A percentile compares a stretch with the other conserved stretches of the same genome.
phyloP scores from a whole-genome alignment of 257 asterid genomes.

The Solanum pennellii region DNA sequence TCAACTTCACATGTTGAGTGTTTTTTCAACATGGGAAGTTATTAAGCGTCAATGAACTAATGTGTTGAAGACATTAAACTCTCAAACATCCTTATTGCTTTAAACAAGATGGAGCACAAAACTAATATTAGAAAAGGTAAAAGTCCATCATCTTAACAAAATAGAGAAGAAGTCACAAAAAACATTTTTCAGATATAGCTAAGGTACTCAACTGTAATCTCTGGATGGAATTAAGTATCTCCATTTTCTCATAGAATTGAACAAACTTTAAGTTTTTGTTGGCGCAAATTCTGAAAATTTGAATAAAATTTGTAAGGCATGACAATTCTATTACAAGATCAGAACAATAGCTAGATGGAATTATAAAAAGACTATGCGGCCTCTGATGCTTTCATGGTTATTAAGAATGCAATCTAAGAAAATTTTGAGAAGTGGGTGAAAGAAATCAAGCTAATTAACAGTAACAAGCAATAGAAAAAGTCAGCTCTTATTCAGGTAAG shows the following conservation, averaged over 20 bases:
- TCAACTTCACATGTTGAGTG: too few relatives aligned
- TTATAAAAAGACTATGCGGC: too few relatives aligned
- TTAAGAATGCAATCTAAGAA: not conserved
- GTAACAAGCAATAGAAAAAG: not conserved
- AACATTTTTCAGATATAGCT: not conserved
- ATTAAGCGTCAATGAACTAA: too few relatives aligned
- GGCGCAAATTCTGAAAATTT: conserved; percentile 28
- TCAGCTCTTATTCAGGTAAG: not conserved
- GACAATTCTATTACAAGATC: not conserved
- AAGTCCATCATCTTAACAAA: not conserved
- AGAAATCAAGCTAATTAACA: not conserved
- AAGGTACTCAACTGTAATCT: conserved; percentile 4
- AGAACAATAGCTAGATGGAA: not conserved
- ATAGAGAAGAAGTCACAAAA: not conserved
- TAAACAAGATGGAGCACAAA: too few relatives aligned
- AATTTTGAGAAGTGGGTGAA: not conserved
- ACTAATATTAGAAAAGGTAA: not conserved
- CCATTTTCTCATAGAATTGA: too few relatives aligned
- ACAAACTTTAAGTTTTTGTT: conserved; percentile 11
- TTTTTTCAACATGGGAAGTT: too few relatives aligned
- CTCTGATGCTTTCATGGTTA: not conserved
- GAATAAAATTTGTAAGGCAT: too few relatives aligned
- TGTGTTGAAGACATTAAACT: too few relatives aligned
- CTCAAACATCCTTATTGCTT: too few relatives aligned
- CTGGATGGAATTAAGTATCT: too few relatives aligned